phyloP scores from a whole-genome alignment of 2,329 filamentous ascomycete species.

The Ophiostoma fasciatum region DNA sequence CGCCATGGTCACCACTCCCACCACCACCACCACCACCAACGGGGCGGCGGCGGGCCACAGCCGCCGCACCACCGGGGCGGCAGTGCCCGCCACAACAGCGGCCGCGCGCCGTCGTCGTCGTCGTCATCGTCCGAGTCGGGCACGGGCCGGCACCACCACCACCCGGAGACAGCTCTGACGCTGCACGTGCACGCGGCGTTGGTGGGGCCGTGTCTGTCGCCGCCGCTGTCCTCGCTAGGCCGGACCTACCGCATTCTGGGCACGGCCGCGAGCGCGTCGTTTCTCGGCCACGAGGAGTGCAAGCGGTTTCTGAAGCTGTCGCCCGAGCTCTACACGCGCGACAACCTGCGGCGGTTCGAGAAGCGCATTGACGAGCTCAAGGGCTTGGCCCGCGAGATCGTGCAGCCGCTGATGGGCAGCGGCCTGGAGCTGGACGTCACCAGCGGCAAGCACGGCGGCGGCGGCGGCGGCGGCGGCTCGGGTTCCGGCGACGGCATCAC shows the following conservation, averaged over 20 bases:
- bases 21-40: constrained; percentile 14
- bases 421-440: constrained; percentile 66
- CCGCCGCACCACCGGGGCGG: constrained; percentile 11
- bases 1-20: constrained; percentile 12
- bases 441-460: constrained; percentile 21
- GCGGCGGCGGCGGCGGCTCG: constrained; percentile 21
- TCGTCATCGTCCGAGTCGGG: constrained; percentile 6
- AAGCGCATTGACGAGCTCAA: constrained; percentile 81
- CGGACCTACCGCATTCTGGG: constrained; percentile 68
- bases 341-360: constrained; percentile 78
- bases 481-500: constrained; percentile 24
- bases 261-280: constrained; percentile 41
- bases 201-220: constrained; percentile 20
- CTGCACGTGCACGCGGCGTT: constrained; percentile 15
- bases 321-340: constrained; percentile 68
- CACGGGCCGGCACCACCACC: neutral
- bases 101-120: constrained; percentile 15
- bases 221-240: constrained; percentile 46
- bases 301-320: constrained; percentile 79
- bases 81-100: constrained; percentile 13
- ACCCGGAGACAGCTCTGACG: constrained; percentile 3
- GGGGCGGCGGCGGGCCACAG: no score
- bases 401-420: constrained; percentile 74
- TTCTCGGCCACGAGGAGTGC: constrained; percentile 73
- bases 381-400: constrained; percentile 63